A percentile compares a stretch with the other conserved stretches of the same genome.
These are phyloP conservation scores for Penicillium psychrosexuale DNA, from an alignment of 2,329 filamentous ascomycete genomes.

Conservation along the genomic window DNA sequence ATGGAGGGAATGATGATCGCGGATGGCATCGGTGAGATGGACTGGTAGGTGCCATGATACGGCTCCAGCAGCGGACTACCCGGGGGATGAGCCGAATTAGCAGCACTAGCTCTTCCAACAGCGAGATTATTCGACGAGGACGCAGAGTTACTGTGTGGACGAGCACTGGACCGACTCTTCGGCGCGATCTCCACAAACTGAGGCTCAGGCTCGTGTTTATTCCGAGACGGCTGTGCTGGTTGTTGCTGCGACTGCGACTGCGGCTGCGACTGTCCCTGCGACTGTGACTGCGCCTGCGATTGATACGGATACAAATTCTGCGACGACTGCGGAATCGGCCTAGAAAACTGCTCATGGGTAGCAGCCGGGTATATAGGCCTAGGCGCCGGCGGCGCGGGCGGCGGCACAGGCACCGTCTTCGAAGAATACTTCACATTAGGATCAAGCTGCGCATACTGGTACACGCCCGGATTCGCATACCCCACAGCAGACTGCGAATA, in stretches of 20 bases:
- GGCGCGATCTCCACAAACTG: conserved; percentile 38
- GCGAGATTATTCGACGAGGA: conserved; percentile 41
- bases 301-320: not conserved
- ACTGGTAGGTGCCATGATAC: conserved; percentile 91
- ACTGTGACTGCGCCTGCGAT: conserved; percentile 1
- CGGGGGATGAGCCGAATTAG: conserved; percentile 53
- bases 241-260: not conserved
- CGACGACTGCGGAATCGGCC: conserved; percentile 8
- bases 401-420: conserved; percentile 14
- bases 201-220: conserved; percentile 26
- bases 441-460: conserved; percentile 42
- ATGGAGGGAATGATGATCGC: conserved; percentile 62
- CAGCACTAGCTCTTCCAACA: conserved; percentile 28
- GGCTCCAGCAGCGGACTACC: conserved; percentile 84
- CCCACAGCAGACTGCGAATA: conserved; percentile 11
- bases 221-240: not conserved
- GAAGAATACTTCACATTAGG: conserved; percentile 40
- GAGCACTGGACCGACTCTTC: conserved; percentile 21
- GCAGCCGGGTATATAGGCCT: conserved; percentile 24
- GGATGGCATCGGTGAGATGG: conserved; percentile 90
- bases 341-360: conserved; percentile 27
- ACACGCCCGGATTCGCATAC: conserved; percentile 35
- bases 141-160: conserved; percentile 37
- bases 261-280: not conserved
- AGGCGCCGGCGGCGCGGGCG: not conserved